Percentiles rank a stretch among this genome's conserved stretches.
These are phyloP conservation scores for Talaromyces adpressus DNA, from an alignment of 495 filamentous ascomycete genomes.

Conservation along the genomic window DNA sequence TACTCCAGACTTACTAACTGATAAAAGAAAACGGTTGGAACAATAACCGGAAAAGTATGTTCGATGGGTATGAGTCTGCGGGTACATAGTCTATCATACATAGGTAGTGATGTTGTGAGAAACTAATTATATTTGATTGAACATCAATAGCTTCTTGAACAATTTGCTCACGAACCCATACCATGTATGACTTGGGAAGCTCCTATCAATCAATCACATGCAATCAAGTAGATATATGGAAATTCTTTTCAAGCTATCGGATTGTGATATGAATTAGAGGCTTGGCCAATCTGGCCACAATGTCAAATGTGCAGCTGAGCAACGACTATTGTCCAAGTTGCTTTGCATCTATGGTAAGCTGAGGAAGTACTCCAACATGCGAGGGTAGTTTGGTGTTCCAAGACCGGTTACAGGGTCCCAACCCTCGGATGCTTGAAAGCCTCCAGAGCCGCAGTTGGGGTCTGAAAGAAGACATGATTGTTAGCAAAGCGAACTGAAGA, in stretches of 20 bases:
- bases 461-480: constrained; percentile 21
- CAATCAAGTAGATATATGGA: background rate
- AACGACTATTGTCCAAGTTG: background rate
- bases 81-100: too few relatives aligned
- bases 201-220: background rate
- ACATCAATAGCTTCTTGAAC: too few relatives aligned
- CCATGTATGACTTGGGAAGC: background rate
- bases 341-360: constrained; percentile 15
- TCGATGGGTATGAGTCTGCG: background rate
- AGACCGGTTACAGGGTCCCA: constrained; percentile 51
- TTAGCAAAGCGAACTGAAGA: background rate
- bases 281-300: background rate
- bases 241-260: background rate
- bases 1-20: too few relatives aligned
- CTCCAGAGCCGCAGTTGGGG: constrained; percentile 47
- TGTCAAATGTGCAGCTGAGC: background rate
- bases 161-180: too few relatives aligned
- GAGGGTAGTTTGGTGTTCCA: constrained; percentile 46
- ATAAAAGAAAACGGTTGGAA: background rate
- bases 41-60: background rate
- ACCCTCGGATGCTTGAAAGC: constrained; percentile 42
- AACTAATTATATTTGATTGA: too few relatives aligned
- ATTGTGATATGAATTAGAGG: background rate
- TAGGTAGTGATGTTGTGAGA: too few relatives aligned
- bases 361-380: constrained; percentile 36